Base-by-base conservation (phyloP, 2,329 filamentous ascomycete species). In the Cladobotryum protrusum region DNA sequence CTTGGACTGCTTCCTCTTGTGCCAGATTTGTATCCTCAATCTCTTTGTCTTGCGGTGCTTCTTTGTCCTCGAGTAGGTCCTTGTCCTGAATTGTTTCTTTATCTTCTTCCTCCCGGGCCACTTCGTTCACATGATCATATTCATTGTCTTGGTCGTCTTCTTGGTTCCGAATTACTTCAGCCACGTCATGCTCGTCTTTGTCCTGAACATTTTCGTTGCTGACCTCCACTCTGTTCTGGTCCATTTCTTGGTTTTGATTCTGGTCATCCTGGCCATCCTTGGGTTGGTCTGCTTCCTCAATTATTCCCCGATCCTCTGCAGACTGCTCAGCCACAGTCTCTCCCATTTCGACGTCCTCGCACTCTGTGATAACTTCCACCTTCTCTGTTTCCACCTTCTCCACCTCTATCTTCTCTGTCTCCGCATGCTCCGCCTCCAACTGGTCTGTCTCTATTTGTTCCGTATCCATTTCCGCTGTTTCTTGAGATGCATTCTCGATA, bases 271-370 rank as follows among this genome's bases (percentile, higher is more conserved):
- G 39, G 12, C 14, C 29, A 34, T 15, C 42, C 17, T 44, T 34
- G 15, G 40, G 8, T 12, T 42, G 15, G 15, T 37, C 35, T 29
- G 24, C 44, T 32, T 46, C 24, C 48, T 1, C 7, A 13, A 1
- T 20, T 32, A n/a, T 24, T 19, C 43, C 48, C 12, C 35, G 12
- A 14, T 50, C 48, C 11, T 47, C 33, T 15, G n/a, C 34, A 29
- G 24, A 9, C 3, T 37, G 44, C 32, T 14, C 35, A 36, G 33
- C 33, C 37, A 48, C 13, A n/a, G 24, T 20, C 13, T 51, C 53
- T n/a, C 35, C 33, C 54, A 55, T 55, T 15, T 56, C 52, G 5
- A 47, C 35, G n/a, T 53, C 51, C 35, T 45, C 40, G 9, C 11
- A 17, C 24, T 32, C 34, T 14, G 43, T 36, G 35, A 14, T n/a